Evolutionary conservation across 768 basidiomycete genomes (phyloP), one percentile per base, ranked within the genome.

Genomic region (Cyathus striatus): DNA sequence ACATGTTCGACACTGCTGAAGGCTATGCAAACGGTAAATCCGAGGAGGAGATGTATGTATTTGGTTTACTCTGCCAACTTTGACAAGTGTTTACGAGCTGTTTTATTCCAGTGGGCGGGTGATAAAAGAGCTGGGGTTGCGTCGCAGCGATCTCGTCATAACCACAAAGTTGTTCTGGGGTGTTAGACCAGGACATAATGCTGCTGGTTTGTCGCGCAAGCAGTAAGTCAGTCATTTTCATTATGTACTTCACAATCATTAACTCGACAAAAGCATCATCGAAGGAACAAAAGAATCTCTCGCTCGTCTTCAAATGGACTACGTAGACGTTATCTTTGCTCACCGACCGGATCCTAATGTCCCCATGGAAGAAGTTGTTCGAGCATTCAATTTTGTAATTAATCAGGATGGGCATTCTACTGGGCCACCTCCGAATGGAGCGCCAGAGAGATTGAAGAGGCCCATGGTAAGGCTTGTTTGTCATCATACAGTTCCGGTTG

Each of bases 141-240:
- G 77, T 25, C 73, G 86, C 23, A 66, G 71, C 10, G 87, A 90
- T 54, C 62, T 89, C 12, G 72, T 91, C 40, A 69, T 91, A 53
- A 78, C 82, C n/a, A 91, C 89, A 44, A 90, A 90, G 60, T 47
- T 90, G 30, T 90, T 79, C 71, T 90, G 84, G 73, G 89, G 89
- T 5, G 64, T 74, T 3, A 63, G 77, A 42, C 56, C 59, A 20
- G 83, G 79, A 34, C 81, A 75, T 0, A 84, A 85, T 50, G 73
- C 69, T 47, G 60, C 58, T 40, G 80, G 79, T 18, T 60, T 81
- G 7, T 78, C 76, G 3, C 64, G 77, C 36, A 80, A 81, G 52
- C 79, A 81, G 79, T 80, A 47, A 42, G 77, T 66, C 5, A 24
- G 20, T 16, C 16, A 25, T 24, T 24, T 18, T 38, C 9, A 10